These are phyloP conservation scores for Fusarium verticillioides DNA, from an alignment of 2,329 filamentous ascomycete species.

Conservation along the genomic window DNA sequence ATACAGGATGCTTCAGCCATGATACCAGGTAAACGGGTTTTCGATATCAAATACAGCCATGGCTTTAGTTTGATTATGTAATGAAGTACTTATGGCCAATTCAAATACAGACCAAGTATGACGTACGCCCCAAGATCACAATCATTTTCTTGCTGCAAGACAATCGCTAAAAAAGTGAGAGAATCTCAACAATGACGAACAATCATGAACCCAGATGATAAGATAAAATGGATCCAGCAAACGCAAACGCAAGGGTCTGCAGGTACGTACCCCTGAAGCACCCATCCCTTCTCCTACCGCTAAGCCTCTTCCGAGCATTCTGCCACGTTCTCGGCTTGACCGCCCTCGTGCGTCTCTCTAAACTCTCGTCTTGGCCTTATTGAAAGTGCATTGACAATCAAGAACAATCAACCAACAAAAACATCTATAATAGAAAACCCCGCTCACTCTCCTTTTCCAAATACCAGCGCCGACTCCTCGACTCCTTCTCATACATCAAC, in stretches of 20 bases:
- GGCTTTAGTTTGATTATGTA: neutral
- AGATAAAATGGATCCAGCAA: constrained; percentile 28
- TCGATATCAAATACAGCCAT: neutral
- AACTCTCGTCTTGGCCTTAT: constrained; percentile 18
- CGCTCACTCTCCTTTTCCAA: neutral
- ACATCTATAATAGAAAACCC: constrained; percentile 9
- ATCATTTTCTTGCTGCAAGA: neutral
- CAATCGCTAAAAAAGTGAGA: constrained; percentile 14
- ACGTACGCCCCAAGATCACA: constrained; percentile 25
- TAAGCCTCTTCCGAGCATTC: constrained; percentile 27
- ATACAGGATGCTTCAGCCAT: neutral
- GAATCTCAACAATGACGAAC: constrained; percentile 23
- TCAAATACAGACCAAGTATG: neutral
- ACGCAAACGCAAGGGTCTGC: constrained; percentile 14
- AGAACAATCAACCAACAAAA: constrained; percentile 21
- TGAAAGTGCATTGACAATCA: constrained; percentile 19
- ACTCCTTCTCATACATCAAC: neutral
- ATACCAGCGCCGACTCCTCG: neutral
- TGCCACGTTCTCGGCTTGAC: constrained; percentile 38
- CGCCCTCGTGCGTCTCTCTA: constrained; percentile 34
- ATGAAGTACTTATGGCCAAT: too few relatives aligned
- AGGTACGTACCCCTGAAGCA: constrained; percentile 17
- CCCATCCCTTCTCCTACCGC: neutral
- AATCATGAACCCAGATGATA: constrained; percentile 24
- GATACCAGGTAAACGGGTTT: neutral